Percentiles rank a stretch among this genome's conserved stretches.
Conservation (phyloP, 139 green algal genomes). For the Tetradesmus lagerheimii region DNA sequence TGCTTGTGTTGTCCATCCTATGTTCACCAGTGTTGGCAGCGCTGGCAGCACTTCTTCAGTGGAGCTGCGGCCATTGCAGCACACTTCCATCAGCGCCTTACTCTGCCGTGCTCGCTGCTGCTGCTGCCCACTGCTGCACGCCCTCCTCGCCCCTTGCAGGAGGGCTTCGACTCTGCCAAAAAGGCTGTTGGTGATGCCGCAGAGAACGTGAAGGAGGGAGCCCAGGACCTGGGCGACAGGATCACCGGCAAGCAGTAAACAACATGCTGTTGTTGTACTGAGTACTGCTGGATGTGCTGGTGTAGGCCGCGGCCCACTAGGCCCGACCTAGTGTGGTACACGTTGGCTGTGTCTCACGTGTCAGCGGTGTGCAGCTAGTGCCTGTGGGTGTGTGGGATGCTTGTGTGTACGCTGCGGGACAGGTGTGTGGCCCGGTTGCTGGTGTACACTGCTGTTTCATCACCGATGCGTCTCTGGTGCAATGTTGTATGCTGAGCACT, state of each 20-base stretch:
- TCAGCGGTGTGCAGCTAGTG: too few species aligned
- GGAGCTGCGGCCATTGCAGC: too few species aligned
- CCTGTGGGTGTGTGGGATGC: too few species aligned
- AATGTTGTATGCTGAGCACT: too few species aligned
- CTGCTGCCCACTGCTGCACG: background rate
- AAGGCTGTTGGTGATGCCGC: conserved; percentile 9
- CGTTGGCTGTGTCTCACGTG: background rate
- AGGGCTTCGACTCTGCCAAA: background rate
- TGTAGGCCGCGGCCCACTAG: too few species aligned
- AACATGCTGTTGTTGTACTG: background rate
- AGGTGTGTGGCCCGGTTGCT: background rate
- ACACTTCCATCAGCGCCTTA: too few species aligned
- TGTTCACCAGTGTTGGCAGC: too few species aligned
- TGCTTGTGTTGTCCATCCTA: too few species aligned
- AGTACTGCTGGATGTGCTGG: background rate
- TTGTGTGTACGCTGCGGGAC: background rate
- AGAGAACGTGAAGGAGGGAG: conserved; percentile 45
- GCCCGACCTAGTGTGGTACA: background rate
- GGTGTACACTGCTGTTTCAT: background rate
- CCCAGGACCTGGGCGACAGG: conserved; percentile 34
- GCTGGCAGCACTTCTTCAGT: too few species aligned
- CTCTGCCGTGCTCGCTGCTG: too few species aligned
- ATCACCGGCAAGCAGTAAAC: conserved; percentile 27
- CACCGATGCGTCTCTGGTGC: background rate
- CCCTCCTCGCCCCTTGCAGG: background rate